Base-by-base conservation (phyloP, 345 rosid species). In the Brassica cretica region DNA sequence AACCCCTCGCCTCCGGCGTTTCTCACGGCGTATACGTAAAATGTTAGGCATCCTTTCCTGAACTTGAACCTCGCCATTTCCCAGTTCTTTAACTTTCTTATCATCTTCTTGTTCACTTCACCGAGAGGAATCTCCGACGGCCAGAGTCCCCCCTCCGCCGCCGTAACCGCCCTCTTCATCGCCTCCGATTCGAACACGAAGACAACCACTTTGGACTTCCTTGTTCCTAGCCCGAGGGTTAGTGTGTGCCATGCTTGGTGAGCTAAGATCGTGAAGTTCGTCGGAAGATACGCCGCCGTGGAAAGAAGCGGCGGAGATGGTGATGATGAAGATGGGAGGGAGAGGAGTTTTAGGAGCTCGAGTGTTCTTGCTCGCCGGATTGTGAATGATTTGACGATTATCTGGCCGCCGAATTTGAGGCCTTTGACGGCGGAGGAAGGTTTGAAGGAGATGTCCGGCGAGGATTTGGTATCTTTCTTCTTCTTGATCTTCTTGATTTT, bases 191-290 rank as follows among this genome's bases (percentile, higher is more conserved):
- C 98, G 56, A 92, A 92, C 8, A 94, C 94, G 71, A 94, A 92
- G 11, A 94, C 68, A 0, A 89, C 76, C 0, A 94, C 93, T 68
- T 94, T 92, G 0, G 97, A 92, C 71, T 91, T 94, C 76, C 81
- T 92, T 3, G 98, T 92, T 6, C 98, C 97, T 0, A 94, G 84
- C 3, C 98, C 98, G 12, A 94, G 90, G 3, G 97, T 92, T 0
- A 94, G 80, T 10, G 98, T 94, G 51, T 94, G 97, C 98, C 97
- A 94, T 7, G 98, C 98, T 58, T 89, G 97, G 83, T 94, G 97
- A 1, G 98, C 97, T 21, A 94, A 76, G 84, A 92, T 89, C 0
- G 97, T 92, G 95, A 94, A 94, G 81, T 91, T 92, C 5, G 98
- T 94, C 0, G 98, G 97, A 59, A 94, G 61, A 76, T 86, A 94